These are phyloP conservation scores for Bryum argenteum DNA, from an alignment of 225 moss, liverwort and hornwort genomes.

Conservation along the genomic window DNA sequence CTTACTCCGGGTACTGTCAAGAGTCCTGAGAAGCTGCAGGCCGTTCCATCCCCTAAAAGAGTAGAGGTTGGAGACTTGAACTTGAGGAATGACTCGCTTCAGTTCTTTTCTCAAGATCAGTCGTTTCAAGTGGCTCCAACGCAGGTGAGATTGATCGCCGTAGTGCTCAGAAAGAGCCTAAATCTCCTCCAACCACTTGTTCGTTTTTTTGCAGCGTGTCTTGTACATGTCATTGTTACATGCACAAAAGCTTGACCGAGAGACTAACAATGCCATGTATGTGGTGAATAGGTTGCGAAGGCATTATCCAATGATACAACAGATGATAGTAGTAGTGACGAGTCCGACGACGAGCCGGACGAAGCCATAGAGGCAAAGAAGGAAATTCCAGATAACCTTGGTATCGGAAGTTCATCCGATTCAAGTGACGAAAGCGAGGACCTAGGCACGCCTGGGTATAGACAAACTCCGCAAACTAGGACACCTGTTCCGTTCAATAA, in stretches of 20 bases:
- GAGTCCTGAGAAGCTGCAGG: slow-evolving; percentile 27
- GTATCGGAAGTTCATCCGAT: slow-evolving; percentile 16
- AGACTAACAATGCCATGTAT: slow-evolving; percentile 15
- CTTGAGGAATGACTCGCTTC: slow-evolving; percentile 33
- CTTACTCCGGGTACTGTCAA: slow-evolving; percentile 6
- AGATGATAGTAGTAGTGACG: slow-evolving; percentile 48
- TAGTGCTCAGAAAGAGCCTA: slow-evolving; percentile 6
- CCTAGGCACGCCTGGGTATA: slow-evolving; percentile 22
- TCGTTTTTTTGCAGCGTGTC: slow-evolving; percentile 13
- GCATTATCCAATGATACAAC: slow-evolving; percentile 46
- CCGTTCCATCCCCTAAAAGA: slow-evolving; percentile 20
- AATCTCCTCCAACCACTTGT: background rate
- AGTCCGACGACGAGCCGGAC: slow-evolving; percentile 31
- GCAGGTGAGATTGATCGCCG: slow-evolving; percentile 35
- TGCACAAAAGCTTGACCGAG: slow-evolving; percentile 1
- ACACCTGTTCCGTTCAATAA: slow-evolving; percentile 39
- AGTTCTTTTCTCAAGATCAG: slow-evolving; percentile 53
- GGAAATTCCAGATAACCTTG: slow-evolving; percentile 14
- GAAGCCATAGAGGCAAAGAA: slow-evolving; percentile 22
- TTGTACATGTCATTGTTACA: background rate
- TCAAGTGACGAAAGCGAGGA: slow-evolving; percentile 46
- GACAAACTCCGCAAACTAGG: slow-evolving; percentile 32
- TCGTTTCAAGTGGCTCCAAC: slow-evolving; percentile 52
- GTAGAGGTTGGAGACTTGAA: slow-evolving; percentile 26
- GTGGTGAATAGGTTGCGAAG: slow-evolving; percentile 37